Percentiles rank a stretch among this genome's conserved stretches.
Conservation (phyloP, 371 early-diverging fungal species). For the Mucor piriformis region DNA sequence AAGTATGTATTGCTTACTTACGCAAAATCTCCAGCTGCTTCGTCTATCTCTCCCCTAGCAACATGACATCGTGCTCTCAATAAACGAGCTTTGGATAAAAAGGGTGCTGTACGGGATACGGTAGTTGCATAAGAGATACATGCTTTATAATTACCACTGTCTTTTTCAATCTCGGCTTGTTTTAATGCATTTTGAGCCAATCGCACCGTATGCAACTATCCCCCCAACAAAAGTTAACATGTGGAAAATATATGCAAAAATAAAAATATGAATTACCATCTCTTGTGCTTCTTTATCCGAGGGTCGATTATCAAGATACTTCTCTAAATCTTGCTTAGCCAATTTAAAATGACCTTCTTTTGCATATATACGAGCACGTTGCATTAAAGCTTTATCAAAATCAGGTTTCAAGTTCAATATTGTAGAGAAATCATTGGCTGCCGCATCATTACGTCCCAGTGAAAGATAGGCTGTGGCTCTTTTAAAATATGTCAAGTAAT, state of each 20-base stretch:
- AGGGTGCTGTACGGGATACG: constrained; percentile 10
- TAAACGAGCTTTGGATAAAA: constrained; percentile 1
- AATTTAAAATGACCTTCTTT: constrained; percentile 71
- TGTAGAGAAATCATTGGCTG: constrained; percentile 78
- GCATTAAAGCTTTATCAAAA: constrained; percentile 79
- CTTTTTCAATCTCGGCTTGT: constrained; percentile 10
- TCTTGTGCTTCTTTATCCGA: constrained; percentile 45
- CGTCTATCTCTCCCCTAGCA: constrained; percentile 72
- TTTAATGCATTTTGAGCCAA: neutral
- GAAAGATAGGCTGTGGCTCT: constrained; percentile 84
- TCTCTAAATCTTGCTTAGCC: constrained; percentile 57
- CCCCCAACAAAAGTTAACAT: neutral
- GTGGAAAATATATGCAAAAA: neutral
- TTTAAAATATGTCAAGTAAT: constrained; percentile 82
- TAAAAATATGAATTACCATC: constrained; percentile 1
- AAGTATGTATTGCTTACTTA: constrained; percentile 31
- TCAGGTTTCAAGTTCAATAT: constrained; percentile 85
- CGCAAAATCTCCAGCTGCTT: constrained; percentile 81
- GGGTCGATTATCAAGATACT: constrained; percentile 1
- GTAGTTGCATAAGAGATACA: constrained; percentile 13
- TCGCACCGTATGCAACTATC: constrained; percentile 1
- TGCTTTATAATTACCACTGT: neutral
- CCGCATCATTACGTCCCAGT: constrained; percentile 71
- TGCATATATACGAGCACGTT: constrained; percentile 78
- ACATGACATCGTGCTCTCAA: constrained; percentile 76